Base-by-base conservation (phyloP, 164 flowering plant genomes). In the Euptelea pleiosperma region DNA sequence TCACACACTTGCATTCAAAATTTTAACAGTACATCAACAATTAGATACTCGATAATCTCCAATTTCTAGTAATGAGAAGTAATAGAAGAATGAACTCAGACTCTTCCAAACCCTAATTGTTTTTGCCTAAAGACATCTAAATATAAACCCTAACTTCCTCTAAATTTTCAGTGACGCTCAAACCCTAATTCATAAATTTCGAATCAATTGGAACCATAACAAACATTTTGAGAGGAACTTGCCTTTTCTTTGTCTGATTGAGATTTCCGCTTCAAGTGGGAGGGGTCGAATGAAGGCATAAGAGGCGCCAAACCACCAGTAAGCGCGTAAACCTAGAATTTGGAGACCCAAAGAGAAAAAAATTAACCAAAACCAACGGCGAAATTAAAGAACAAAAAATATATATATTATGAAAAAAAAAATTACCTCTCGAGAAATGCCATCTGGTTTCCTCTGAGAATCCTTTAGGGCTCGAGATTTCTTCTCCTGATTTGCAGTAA, bases 391-490 rank as follows among this genome's bases (percentile, higher is more conserved):
- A 49, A 8, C 16, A 7, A 1, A 4, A 37, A 22, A 10, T 24
- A 30, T 18, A 47, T 26, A 26, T 37, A 35, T 2, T 2, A n/a
- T 10, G 22, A n/a, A 15, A 16, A 30, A 53, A 26, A 21, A 21
- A n/a, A 54, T 3, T 50, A 86, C 99, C 93, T 94, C 97, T 56
- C 99, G 92, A 2, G 99, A 94, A 62, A 94, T 86, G 51, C 99
- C 99, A 85, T 94, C 97, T 6, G 96, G 99, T 67, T 94, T 94
- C 28, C 99, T 65, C 67, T 94, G 97, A 67, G 95, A 75, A 37
- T 90, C 97, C 63, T 90, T 93, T 25, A 61, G 92, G 6, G 91
- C 83, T 30, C 86, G 78, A 16, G 96, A 62, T 66, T 82, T 88
- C 88, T 86, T 91, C 79, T 94, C 99, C 29, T 73, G 85, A 3